phyloP scores from a whole-genome alignment of 2,329 filamentous ascomycete genomes.

The Biscogniauxia marginata region DNA sequence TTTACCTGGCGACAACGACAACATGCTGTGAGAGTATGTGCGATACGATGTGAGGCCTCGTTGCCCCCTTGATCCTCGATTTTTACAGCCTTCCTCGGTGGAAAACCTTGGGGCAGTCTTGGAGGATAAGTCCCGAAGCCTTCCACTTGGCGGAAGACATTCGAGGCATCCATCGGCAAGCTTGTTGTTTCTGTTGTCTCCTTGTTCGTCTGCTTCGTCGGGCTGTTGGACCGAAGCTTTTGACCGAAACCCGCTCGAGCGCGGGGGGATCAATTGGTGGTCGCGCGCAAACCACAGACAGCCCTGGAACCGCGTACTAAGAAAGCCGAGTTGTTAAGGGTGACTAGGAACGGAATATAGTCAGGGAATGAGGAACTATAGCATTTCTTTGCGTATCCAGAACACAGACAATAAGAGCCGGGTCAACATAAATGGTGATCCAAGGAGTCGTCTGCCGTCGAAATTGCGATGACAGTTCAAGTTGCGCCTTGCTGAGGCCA shows the following conservation, averaged over 20 bases:
- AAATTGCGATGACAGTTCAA: neutral
- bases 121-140: conserved; percentile 48
- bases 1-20: conserved; percentile 75
- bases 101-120: conserved; percentile 35
- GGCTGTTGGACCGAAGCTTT: conserved; percentile 13
- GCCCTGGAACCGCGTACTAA: conserved; percentile 20
- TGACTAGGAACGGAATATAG: conserved; percentile 1
- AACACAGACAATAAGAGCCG: neutral
- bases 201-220: neutral
- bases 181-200: conserved; percentile 9
- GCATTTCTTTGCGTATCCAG: no score
- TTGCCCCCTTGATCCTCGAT: conserved; percentile 46
- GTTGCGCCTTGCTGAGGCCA: neutral
- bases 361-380: no score
- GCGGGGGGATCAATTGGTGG: conserved; percentile 20
- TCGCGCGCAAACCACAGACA: conserved; percentile 23
- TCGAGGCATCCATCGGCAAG: conserved; percentile 55
- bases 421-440: neutral
- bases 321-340: conserved; percentile 11
- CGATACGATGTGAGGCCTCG: conserved; percentile 61
- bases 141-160: conserved; percentile 54
- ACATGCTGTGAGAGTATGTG: conserved; percentile 77
- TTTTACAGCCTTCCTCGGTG: conserved; percentile 27
- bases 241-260: conserved; percentile 17
- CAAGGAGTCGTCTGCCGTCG: neutral